Evolutionary conservation across 2,329 filamentous ascomycete genomes (phyloP).

Genomic region (Exophiala lecanii-corni): DNA sequence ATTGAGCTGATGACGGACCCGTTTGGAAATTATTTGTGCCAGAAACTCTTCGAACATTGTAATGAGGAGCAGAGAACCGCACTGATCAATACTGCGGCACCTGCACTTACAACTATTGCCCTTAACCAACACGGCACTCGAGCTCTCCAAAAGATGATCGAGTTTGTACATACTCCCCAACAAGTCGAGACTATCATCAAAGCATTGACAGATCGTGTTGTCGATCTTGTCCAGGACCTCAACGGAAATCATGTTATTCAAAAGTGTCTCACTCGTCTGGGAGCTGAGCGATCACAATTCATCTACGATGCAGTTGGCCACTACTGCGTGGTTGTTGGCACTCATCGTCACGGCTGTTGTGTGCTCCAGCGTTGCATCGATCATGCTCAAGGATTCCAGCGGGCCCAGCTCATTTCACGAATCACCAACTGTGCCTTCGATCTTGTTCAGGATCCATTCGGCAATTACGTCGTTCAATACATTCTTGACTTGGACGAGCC

Average conservation of each 20-base stretch:
- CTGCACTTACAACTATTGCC: constrained; percentile 86
- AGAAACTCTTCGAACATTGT: constrained; percentile 94
- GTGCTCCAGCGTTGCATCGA: constrained; percentile 98
- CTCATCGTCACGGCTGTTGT: constrained; percentile 95
- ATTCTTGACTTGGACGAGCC: constrained; percentile 91
- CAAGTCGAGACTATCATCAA: constrained; percentile 79
- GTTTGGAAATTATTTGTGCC: constrained; percentile 98
- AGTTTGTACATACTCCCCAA: constrained; percentile 79
- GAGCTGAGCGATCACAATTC: constrained; percentile 79
- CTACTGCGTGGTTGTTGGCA: constrained; percentile 85
- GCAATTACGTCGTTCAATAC: constrained; percentile 98
- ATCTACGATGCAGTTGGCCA: constrained; percentile 92
- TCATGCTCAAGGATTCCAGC: constrained; percentile 86
- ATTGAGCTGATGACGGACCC: constrained; percentile 98
- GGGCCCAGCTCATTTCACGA: constrained; percentile 74
- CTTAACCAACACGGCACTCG: constrained; percentile 96
- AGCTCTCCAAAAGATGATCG: constrained; percentile 98
- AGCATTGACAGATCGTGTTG: constrained; percentile 76
- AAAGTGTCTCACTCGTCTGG: constrained; percentile 95
- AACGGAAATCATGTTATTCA: constrained; percentile 99
- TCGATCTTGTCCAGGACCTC: constrained; percentile 91
- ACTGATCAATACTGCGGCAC: constrained; percentile 83
- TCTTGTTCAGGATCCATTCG: constrained; percentile 93
- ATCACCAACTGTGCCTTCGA: constrained; percentile 86
- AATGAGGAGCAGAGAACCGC: constrained; percentile 91